These are phyloP conservation scores for Chlamydomonas sphaeroides DNA, from an alignment of 139 green algal species.

Conservation along the genomic window DNA sequence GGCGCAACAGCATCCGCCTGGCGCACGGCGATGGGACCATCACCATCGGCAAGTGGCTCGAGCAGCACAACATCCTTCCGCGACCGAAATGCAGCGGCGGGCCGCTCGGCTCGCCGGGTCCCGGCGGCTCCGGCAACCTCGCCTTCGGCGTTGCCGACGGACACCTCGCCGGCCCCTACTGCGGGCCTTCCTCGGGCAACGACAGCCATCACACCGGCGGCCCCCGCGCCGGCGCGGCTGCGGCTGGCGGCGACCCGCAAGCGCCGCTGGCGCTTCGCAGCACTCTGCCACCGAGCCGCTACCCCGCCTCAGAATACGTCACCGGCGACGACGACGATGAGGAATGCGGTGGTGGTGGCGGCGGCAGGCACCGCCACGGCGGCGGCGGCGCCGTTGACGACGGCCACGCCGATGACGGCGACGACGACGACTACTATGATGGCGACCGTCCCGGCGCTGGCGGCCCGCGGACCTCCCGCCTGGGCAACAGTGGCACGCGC, in stretches of 20 bases:
- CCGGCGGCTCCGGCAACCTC: background rate
- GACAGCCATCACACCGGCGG: conserved; percentile 13
- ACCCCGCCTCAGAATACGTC: conserved; percentile 43
- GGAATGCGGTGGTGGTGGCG: background rate
- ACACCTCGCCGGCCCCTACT: background rate
- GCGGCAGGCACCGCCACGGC: background rate
- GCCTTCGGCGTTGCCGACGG: too few relatives aligned
- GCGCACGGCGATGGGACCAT: conserved; percentile 26
- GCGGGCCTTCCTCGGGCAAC: conserved; percentile 8
- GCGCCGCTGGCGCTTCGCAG: background rate
- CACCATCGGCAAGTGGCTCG: conserved; percentile 41
- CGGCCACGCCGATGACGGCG: background rate
- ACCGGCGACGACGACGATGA: conserved; percentile 27
- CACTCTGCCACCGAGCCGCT: conserved; percentile 35
- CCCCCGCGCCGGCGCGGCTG: background rate
- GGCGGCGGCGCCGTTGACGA: background rate
- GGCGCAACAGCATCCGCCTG: conserved; percentile 67
- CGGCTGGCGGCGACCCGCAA: too few relatives aligned
- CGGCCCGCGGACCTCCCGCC: background rate
- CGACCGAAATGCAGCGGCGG: conserved; percentile 34
- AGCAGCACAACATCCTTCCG: conserved; percentile 43
- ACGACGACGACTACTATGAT: background rate
- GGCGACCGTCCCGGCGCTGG: background rate
- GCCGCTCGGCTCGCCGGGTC: background rate
- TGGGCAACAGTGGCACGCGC: background rate